phyloP scores from a whole-genome alignment of 2,329 filamentous ascomycete species.

The Apiospora kogelbergensis region DNA sequence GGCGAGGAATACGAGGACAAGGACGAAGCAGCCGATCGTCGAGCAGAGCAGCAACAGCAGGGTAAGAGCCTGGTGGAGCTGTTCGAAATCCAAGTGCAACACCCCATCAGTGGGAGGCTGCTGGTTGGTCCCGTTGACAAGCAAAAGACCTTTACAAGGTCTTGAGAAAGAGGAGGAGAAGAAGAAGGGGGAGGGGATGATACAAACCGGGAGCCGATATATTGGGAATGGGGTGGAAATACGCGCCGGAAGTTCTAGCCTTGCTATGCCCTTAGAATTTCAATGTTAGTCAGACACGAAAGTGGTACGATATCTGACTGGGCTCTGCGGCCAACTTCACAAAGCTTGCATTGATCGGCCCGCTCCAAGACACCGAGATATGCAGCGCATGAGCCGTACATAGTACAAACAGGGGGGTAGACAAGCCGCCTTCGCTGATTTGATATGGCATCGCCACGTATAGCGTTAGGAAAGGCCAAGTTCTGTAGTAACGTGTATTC shows the following conservation, averaged over 20 bases:
- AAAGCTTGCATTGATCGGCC: neutral
- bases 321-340: neutral
- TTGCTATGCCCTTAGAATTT: neutral
- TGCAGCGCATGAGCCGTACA: neutral
- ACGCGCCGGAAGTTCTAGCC: neutral
- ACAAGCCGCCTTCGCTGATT: neutral
- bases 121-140: slow-evolving; percentile 15
- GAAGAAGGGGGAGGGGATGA: too few relatives aligned
- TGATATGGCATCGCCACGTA: neutral
- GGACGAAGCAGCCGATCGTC: neutral
- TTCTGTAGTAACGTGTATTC: neutral
- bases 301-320: neutral
- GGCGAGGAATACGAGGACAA: neutral
- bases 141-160: slow-evolving; percentile 12
- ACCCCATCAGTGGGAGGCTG: slow-evolving; percentile 14
- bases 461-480: neutral
- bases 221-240: too few relatives aligned
- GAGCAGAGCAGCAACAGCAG: neutral
- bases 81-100: slow-evolving; percentile 13
- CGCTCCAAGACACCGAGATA: neutral
- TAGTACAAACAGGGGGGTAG: neutral
- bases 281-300: neutral
- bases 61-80: slow-evolving; percentile 4
- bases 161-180: neutral
- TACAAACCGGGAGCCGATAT: neutral